Evolutionary conservation across 2,329 filamentous ascomycete genomes (phyloP).

Genomic region (Beauveria asiatica): DNA sequence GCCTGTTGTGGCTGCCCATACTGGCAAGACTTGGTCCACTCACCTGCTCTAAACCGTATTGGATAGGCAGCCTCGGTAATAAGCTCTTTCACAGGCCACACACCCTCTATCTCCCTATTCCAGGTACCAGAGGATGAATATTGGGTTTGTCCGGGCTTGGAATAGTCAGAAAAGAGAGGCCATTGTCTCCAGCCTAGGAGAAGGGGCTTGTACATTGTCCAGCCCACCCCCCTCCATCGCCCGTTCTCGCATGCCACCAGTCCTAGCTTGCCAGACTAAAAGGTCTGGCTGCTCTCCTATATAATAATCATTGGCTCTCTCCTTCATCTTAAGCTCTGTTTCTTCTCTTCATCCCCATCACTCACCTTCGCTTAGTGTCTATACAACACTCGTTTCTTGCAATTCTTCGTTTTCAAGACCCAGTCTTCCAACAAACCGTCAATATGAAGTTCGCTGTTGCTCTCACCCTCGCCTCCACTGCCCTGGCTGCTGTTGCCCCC

Average conservation of each 20-base stretch:
- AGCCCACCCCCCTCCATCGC: background rate
- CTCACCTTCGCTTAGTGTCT: conserved; percentile 9
- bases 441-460: conserved; percentile 12
- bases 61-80: conserved; percentile 8
- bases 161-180: background rate
- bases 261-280: background rate
- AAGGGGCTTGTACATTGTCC: background rate
- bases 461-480: conserved; percentile 4
- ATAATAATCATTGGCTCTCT: conserved; percentile 3
- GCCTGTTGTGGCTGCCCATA: background rate
- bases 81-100: conserved; percentile 10
- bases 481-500: conserved; percentile 5
- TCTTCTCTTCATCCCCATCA: conserved; percentile 6
- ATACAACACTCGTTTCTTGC: conserved; percentile 10
- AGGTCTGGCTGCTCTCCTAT: background rate
- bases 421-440: conserved; percentile 9
- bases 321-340: background rate
- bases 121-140: background rate
- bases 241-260: background rate
- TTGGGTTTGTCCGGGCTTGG: background rate
- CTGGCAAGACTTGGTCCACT: background rate
- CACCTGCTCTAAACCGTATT: background rate
- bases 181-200: background rate
- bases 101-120: background rate
- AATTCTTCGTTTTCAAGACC: background rate